These are phyloP conservation scores for Microascus cirrosus DNA, from an alignment of 2,329 filamentous ascomycete genomes.

Conservation along the genomic window DNA sequence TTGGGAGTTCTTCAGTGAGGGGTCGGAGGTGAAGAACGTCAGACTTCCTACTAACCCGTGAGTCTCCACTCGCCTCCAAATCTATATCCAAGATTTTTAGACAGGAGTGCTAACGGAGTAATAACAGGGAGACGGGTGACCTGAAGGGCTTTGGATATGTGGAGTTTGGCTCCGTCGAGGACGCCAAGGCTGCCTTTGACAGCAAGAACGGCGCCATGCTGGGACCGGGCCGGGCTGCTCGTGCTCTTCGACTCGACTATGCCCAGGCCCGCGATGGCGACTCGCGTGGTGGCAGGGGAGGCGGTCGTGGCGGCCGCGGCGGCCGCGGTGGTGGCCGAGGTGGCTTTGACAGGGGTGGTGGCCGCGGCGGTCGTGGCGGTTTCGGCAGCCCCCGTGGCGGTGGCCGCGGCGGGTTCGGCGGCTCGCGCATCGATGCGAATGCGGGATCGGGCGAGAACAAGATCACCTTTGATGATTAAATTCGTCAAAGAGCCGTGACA, in stretches of 20 bases:
- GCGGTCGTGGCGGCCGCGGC: constrained; percentile 41
- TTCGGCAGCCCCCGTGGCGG: constrained; percentile 36
- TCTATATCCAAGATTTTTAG: constrained; percentile 7
- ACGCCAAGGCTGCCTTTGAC: constrained; percentile 66
- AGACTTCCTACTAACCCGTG: constrained; percentile 78
- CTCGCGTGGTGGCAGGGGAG: constrained; percentile 39
- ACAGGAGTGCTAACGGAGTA: constrained; percentile 12
- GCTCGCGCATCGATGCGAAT: constrained; percentile 15
- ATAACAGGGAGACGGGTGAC: constrained; percentile 57
- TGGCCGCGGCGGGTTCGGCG: constrained; percentile 29
- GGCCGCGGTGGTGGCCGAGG: constrained; percentile 39
- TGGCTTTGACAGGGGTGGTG: constrained; percentile 32
- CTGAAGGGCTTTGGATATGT: constrained; percentile 93
- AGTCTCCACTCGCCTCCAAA: constrained; percentile 18
- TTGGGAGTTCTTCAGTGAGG: constrained; percentile 60
- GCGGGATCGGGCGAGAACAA: constrained; percentile 56
- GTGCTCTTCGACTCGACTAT: constrained; percentile 74
- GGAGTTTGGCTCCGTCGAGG: constrained; percentile 69
- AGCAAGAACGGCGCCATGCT: constrained; percentile 56
- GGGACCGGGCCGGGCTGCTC: constrained; percentile 55
- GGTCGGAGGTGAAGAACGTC: constrained; percentile 63
- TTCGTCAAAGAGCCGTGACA: background rate
- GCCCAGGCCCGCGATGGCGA: constrained; percentile 49
- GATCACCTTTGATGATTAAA: constrained; percentile 50
- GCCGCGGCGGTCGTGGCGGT: constrained; percentile 39